Evolutionary conservation across 805 yeast genomes (phyloP), one percentile per base, ranked within the genome.

Genomic region (Clavispora santaluciae): DNA sequence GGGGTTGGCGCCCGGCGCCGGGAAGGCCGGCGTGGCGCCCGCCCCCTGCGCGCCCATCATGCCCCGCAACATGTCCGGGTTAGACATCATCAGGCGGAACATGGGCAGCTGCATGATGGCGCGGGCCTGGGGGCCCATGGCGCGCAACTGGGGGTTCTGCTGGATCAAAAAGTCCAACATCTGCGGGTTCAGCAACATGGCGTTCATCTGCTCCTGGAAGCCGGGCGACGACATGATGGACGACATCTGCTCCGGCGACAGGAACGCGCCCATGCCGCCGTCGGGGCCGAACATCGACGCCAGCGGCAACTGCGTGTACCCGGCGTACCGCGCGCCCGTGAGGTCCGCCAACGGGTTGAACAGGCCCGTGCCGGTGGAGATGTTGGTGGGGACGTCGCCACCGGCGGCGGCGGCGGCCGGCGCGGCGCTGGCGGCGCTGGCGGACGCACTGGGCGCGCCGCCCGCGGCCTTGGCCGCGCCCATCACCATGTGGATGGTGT

Each of bases 311-410:
- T 88, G 90, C 6, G 89, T 76, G 53, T 79, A 81, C 1, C 99
- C 99, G 2, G 98, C 97, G 57, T 89, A 93, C 40, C 97, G 78
- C 2, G 98, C 98, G 37, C 96, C 91, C 0, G 98, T 91, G 49
- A 91, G 71, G 49, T 85, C 96, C 9, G 95, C 90, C 55, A 93
- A 72, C 26, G 96, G 95, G 62, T 93, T 88, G 63, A 83, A 86
- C 0, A 95, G 76, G 10, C 91, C 93, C 48, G 79, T 83, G 5
- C 99, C 99, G 2, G 97, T 78, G 3, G 95, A 79, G 36, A 91
- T 73, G 55, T 83, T 86, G 13, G 81, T 61, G n/a, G 97, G 96
- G 17, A 81, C 80, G n/a, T 41, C 41, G 15, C 30, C 26, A 9
- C 51, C 35, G 13, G 42, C 31, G n/a, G 44, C 6, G 11, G 44